Evolutionary conservation across 306 rosid genomes (phyloP), one percentile per base, ranked within the genome.

Genomic region (Gillenia trifoliata): DNA sequence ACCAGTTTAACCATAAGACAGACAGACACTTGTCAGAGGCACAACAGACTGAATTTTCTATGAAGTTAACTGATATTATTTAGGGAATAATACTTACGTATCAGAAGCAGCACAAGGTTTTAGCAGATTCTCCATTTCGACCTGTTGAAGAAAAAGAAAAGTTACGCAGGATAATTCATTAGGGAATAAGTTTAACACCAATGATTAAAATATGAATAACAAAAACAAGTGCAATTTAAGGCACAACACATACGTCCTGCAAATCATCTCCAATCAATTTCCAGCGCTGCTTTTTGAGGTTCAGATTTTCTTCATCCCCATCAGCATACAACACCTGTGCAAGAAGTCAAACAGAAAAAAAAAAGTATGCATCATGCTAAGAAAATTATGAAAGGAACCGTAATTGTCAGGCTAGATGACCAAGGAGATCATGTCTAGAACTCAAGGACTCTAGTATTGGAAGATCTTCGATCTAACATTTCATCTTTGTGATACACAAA

Each of bases 241-340:
- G 64, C 19, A 70, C 69, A 73, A 64, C 23, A 80, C 90, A 20
- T 74, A 92, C 75, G 63, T 73, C 75, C 20, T 25, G 74, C 20
- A 72, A 74, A 64, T 73, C 78, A 62, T 34, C 81, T n/a, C 49
- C 70, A 52, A 85, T 56, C 73, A 74, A 60, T 69, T 81, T 76
- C 88, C 92, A 90, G 13, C 81, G 81, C 78, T 93, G 82, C 80
- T 56, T 85, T 78, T 76, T 75, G 40, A 93, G 89, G 85, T 87
- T 83, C 71, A 93, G 68, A 12, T 49, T 61, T 84, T 93, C 97
- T 41, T 59, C 75, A 33, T 87, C 90, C 1, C 93, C 97, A 40
- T 90, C 98, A 40, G 10, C 72, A 50, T 93, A 93, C 61, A 68
- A 52, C 76, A 90, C 81, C 98, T 90, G 52, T 74, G 43, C 64